Conservation (phyloP, 2,329 filamentous ascomycete species). For the Tolypocladium inflatum region DNA sequence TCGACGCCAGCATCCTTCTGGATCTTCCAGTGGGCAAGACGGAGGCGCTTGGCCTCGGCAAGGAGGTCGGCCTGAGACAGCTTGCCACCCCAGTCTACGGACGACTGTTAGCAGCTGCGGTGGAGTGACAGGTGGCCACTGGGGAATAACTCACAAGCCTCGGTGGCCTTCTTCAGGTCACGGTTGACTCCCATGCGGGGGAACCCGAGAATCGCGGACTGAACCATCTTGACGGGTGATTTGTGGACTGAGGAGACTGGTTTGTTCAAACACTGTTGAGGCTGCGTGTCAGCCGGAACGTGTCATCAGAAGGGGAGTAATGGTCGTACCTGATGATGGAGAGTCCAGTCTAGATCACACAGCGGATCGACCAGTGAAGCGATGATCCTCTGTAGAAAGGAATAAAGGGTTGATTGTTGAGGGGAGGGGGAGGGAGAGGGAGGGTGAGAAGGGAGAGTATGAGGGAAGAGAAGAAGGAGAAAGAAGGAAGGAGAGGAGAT, state of each 20-base stretch:
- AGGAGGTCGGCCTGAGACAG: conserved; percentile 85
- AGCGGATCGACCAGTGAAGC: neutral
- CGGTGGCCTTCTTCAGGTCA: conserved; percentile 99
- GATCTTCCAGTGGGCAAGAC: conserved; percentile 97
- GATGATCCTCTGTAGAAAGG: neutral
- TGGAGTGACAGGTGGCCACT: conserved; percentile 11
- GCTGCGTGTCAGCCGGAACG: neutral
- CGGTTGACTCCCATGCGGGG: conserved; percentile 96
- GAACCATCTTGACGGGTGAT: conserved; percentile 45
- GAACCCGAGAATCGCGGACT: conserved; percentile 85
- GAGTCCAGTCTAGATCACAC: neutral
- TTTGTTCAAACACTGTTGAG: neutral
- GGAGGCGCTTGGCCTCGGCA: conserved; percentile 90
- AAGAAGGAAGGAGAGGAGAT: conserved; percentile 9
- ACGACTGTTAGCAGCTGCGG: conserved; percentile 13
- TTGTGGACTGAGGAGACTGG: conserved; percentile 2
- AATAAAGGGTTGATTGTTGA: conserved; percentile 8
- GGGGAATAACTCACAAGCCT: conserved; percentile 61
- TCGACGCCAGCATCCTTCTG: conserved; percentile 98
- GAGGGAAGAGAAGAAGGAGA: conserved; percentile 11
- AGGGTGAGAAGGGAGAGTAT: conserved; percentile 9
- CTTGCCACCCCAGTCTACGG: conserved; percentile 75
- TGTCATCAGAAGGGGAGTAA: neutral
- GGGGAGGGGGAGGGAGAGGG: conserved; percentile 8
- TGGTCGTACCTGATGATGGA: neutral